A percentile compares a stretch with the other conserved stretches of the same genome.
phyloP scores from a whole-genome alignment of 306 rosid species.

The Lathyrus oleraceus region DNA sequence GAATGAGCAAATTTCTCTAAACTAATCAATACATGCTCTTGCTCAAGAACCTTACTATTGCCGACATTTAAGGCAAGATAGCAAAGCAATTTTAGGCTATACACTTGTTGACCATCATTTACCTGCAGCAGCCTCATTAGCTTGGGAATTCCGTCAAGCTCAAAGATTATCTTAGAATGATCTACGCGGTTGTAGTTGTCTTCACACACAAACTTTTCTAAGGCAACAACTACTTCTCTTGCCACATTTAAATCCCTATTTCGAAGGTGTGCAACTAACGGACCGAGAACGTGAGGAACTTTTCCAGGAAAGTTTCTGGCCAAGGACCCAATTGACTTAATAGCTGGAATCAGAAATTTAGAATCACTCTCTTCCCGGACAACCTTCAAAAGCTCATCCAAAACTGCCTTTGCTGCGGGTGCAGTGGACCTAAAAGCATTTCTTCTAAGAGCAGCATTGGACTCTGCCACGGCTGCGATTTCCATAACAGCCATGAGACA shows the following conservation, averaged over 20 bases:
- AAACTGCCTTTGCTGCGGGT: constrained; percentile 67
- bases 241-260: constrained; percentile 59
- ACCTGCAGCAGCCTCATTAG: constrained; percentile 54
- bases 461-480: constrained; percentile 69
- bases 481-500: constrained; percentile 87
- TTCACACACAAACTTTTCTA: constrained; percentile 65
- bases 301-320: constrained; percentile 78
- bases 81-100: constrained; percentile 57
- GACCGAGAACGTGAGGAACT: constrained; percentile 68
- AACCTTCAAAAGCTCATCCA: constrained; percentile 77
- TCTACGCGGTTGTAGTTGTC: constrained; percentile 68
- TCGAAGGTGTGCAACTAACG: constrained; percentile 70
- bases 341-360: constrained; percentile 59
- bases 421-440: constrained; percentile 72
- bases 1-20: constrained; percentile 66
- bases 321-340: constrained; percentile 75
- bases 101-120: constrained; percentile 51
- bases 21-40: constrained; percentile 64
- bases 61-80: constrained; percentile 76
- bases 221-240: constrained; percentile 62
- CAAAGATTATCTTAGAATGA: constrained; percentile 76
- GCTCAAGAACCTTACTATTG: constrained; percentile 77
- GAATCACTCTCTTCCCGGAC: constrained; percentile 45
- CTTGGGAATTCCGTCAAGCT: constrained; percentile 67
- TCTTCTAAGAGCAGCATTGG: constrained; percentile 65